Evolutionary conservation across 2,329 filamentous ascomycete genomes (phyloP).

Genomic region (Diplodia mutila): DNA sequence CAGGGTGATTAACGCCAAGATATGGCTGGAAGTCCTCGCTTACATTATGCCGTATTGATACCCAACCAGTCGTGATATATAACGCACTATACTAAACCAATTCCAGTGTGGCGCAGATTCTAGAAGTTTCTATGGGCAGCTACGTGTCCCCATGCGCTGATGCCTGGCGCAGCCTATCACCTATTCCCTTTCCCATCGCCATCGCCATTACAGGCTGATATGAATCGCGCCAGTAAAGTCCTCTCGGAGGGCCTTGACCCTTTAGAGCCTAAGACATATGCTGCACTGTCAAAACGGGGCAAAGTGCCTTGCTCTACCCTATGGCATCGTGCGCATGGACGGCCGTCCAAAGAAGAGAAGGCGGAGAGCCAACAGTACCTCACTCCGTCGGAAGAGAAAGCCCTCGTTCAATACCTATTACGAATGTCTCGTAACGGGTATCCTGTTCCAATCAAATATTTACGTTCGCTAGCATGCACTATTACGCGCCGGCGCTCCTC

Average conservation of each 20-base stretch:
- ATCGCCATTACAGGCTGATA: too few species aligned
- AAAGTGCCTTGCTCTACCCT: slow-evolving; percentile 35
- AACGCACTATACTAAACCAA: too few species aligned
- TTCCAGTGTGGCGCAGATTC: too few species aligned
- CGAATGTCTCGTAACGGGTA: slow-evolving; percentile 30
- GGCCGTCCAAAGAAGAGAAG: slow-evolving; percentile 36
- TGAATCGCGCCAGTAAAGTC: too few species aligned
- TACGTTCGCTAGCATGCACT: slow-evolving; percentile 27
- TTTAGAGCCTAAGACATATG: slow-evolving; percentile 21
- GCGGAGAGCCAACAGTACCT: slow-evolving; percentile 37
- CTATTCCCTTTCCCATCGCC: too few species aligned
- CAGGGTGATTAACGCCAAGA: too few species aligned
- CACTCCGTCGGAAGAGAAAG: slow-evolving; percentile 33
- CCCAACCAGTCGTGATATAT: too few species aligned
- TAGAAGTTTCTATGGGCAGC: too few species aligned
- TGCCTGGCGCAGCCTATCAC: too few species aligned
- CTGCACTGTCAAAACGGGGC: slow-evolving; percentile 29
- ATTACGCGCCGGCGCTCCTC: slow-evolving; percentile 27
- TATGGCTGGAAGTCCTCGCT: too few species aligned
- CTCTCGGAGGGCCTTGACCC: slow-evolving; percentile 16
- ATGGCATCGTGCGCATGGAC: slow-evolving; percentile 31
- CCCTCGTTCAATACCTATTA: slow-evolving; percentile 31
- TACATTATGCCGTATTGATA: too few species aligned
- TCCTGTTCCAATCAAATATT: slow-evolving; percentile 31
- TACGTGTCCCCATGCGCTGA: too few species aligned